Conservation (phyloP, 2,329 filamentous ascomycete genomes). For the Botrytis fabae region DNA sequence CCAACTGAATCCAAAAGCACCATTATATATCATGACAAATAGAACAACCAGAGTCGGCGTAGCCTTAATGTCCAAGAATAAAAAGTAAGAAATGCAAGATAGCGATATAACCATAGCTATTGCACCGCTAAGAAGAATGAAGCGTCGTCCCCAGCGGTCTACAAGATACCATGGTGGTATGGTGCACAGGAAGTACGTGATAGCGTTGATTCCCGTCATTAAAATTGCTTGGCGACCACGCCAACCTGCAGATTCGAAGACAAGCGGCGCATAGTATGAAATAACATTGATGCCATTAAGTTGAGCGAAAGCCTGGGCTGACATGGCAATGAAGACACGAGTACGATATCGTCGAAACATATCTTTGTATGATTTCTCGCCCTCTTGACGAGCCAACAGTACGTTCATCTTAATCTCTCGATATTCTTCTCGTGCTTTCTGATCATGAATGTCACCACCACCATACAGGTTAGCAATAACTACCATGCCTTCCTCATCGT, state of each 20-base stretch:
- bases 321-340: slow-evolving; percentile 98
- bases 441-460: slow-evolving; percentile 89
- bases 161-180: slow-evolving; percentile 97
- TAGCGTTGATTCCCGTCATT: slow-evolving; percentile 95
- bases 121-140: slow-evolving; percentile 87
- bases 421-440: slow-evolving; percentile 91
- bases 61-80: slow-evolving; percentile 76
- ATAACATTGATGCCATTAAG: slow-evolving; percentile 99
- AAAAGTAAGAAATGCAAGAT: slow-evolving; percentile 90
- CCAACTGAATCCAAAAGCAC: slow-evolving; percentile 95
- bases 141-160: slow-evolving; percentile 84
- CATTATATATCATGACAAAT: slow-evolving; percentile 98
- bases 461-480: slow-evolving; percentile 98
- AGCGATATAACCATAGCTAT: slow-evolving; percentile 86
- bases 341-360: slow-evolving; percentile 95
- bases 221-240: slow-evolving; percentile 83
- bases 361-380: slow-evolving; percentile 84
- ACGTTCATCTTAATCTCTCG: slow-evolving; percentile 99
- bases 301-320: slow-evolving; percentile 90
- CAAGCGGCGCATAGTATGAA: slow-evolving; percentile 94
- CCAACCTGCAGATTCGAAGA: slow-evolving; percentile 98
- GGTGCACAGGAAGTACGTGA: slow-evolving; percentile 87
- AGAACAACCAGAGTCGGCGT: slow-evolving; percentile 86
- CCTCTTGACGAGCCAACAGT: slow-evolving; percentile 87
- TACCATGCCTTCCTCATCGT: slow-evolving; percentile 96